Percentiles rank a stretch among this genome's conserved stretches.
These are phyloP conservation scores for Arthroderma uncinatum DNA, from an alignment of 2,329 filamentous ascomycete genomes.

Conservation along the genomic window DNA sequence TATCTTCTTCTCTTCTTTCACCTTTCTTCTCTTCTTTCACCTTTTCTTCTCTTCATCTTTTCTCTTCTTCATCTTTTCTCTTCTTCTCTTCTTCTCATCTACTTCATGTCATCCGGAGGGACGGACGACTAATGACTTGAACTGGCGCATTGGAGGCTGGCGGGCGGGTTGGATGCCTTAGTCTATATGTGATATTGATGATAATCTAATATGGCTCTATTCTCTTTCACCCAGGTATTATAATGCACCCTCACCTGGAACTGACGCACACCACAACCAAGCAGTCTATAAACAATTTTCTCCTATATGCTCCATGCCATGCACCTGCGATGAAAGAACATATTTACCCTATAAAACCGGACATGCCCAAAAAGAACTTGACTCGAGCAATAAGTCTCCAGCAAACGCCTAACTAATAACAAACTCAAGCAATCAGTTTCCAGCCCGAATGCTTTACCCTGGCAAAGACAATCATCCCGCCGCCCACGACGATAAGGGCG, in stretches of 20 bases:
- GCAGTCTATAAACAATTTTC: no score
- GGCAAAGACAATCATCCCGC: constrained; percentile 7
- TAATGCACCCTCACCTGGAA: neutral
- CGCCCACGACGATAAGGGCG: constrained; percentile 6
- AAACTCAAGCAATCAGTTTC: constrained; percentile 8
- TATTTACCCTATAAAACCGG: no score
- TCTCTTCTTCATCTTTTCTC: neutral
- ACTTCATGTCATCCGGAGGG: neutral
- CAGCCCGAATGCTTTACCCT: constrained; percentile 9
- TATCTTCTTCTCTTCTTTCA: no score
- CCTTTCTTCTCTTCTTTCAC: no score
- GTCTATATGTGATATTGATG: neutral
- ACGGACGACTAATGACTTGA: neutral
- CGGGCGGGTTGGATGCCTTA: neutral
- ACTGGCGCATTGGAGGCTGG: neutral
- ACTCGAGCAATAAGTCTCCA: no score
- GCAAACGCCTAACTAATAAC: no score
- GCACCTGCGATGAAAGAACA: no score
- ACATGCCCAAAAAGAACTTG: no score
- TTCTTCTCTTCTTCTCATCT: neutral
- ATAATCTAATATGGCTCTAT: neutral
- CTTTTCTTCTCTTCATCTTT: no score
- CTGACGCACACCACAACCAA: neutral
- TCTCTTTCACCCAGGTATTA: neutral
- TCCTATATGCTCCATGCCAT: no score